Evolutionary conservation across 2,329 filamentous ascomycete species (phyloP).

Genomic region (Nigrograna mackinnonii): DNA sequence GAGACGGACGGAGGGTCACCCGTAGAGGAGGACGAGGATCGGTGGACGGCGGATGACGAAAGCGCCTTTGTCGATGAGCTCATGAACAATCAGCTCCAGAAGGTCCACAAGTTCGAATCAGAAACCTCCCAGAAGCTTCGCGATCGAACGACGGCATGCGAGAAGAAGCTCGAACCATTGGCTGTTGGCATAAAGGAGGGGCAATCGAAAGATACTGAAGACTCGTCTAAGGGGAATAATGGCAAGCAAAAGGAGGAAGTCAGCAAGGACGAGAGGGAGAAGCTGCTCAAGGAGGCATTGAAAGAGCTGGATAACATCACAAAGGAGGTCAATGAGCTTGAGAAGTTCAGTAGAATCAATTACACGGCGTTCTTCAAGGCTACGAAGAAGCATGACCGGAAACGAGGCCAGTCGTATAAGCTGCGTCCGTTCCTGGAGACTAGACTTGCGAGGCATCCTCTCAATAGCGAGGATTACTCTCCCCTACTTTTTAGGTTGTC

Average conservation of each 20-base stretch:
- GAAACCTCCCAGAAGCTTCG: slow-evolving; percentile 80
- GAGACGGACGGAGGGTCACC: slow-evolving; percentile 62
- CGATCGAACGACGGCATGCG: slow-evolving; percentile 75
- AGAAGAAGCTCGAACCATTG: slow-evolving; percentile 65
- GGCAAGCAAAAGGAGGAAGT: slow-evolving; percentile 17
- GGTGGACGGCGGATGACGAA: slow-evolving; percentile 94
- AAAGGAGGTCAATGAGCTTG: slow-evolving; percentile 88
- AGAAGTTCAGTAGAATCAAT: slow-evolving; percentile 94
- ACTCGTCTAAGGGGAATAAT: slow-evolving; percentile 18
- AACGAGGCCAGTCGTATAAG: slow-evolving; percentile 82
- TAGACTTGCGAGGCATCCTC: slow-evolving; percentile 82
- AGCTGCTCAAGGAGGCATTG: slow-evolving; percentile 71
- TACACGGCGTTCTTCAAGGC: slow-evolving; percentile 98
- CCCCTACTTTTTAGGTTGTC: slow-evolving; percentile 87
- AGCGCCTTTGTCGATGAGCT: slow-evolving; percentile 92
- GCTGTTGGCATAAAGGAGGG: slow-evolving; percentile 40
- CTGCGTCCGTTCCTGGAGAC: slow-evolving; percentile 91
- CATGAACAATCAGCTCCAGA: slow-evolving; percentile 91
- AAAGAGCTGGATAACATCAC: slow-evolving; percentile 84
- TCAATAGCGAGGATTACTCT: slow-evolving; percentile 94
- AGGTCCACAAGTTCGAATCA: slow-evolving; percentile 88
- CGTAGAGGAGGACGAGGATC: slow-evolving; percentile 57
- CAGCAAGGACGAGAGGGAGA: slow-evolving; percentile 47
- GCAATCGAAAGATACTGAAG: slow-evolving; percentile 22
- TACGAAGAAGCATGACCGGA: slow-evolving; percentile 98